Evolutionary conservation across 2,329 filamentous ascomycete genomes (phyloP), one percentile per base, ranked within the genome.

Genomic region (Corynespora cassiicola): DNA sequence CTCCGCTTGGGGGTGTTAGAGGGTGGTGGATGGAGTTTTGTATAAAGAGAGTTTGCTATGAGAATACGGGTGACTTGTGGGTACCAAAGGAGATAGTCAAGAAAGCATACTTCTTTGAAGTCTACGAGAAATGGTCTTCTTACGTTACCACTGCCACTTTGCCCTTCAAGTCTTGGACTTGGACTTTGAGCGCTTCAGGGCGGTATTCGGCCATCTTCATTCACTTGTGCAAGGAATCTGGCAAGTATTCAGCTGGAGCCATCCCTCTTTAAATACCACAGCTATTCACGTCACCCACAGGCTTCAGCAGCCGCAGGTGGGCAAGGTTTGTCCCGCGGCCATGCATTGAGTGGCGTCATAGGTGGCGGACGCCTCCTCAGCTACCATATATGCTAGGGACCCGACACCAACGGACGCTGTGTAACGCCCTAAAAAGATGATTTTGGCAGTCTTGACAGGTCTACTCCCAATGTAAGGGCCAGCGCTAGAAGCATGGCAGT

Each of bases 71-170:
- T n/a, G n/a, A n/a, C n/a, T 9, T 7, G 14, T 7, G 14, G 15
- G 15, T 8, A 29, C 7, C 7, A 7, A 15, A 7, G 8, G 26
- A 29, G 14, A 8, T 8, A 24, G 22, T 24, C 7, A n/a, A 8
- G n/a, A 7, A 24, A 24, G 22, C 8, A 24, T 7, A 24, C n/a
- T 24, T n/a, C n/a, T 8, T 24, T n/a, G n/a, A n/a, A n/a, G n/a
- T n/a, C n/a, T n/a, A n/a, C n/a, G n/a, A 23, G 35, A 15, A 24
- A 7, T 26, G 22, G 25, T 21, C n/a, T 23, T 26, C 52, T 41
- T 54, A 63, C 58, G 55, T 63, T 42, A 65, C 54, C n/a, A 64
- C 24, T 4, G 62, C 61, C 20, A 59, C 44, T 40, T 63, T 63
- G 15, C 54, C 59, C 28, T 49, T 45, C 10, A 64, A 43, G 31